phyloP scores from a whole-genome alignment of 2,329 filamentous ascomycete species.

The Neoscytalidium dimidiatum region DNA sequence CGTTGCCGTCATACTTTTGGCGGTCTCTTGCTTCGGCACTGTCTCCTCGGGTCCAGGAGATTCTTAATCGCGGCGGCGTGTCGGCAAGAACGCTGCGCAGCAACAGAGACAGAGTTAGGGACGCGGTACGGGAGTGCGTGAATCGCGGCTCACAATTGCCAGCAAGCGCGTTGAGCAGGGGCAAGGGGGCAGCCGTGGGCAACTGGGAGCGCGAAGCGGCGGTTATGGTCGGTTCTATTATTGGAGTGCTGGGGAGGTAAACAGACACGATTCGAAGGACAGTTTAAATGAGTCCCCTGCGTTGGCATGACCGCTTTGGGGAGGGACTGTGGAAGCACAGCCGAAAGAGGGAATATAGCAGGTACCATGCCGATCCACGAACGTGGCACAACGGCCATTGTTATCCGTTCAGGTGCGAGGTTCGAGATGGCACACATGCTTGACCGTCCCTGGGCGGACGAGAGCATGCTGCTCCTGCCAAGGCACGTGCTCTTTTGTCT shows the following conservation, averaged over 20 bases:
- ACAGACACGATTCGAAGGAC: background rate
- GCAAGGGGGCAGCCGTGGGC: slow-evolving; percentile 48
- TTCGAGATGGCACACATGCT: no score
- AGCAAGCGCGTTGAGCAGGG: slow-evolving; percentile 49
- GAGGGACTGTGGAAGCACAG: background rate
- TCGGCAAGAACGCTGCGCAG: slow-evolving; percentile 77
- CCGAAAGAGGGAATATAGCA: slow-evolving; percentile 7
- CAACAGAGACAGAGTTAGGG: slow-evolving; percentile 72
- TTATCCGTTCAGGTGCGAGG: no score
- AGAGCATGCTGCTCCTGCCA: background rate
- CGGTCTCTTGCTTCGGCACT: slow-evolving; percentile 79
- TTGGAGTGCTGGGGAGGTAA: slow-evolving; percentile 52
- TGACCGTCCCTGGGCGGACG: no score
- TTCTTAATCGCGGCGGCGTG: slow-evolving; percentile 78
- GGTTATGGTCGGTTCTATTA: slow-evolving; percentile 87
- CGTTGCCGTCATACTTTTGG: slow-evolving; percentile 91
- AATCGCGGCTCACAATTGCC: slow-evolving; percentile 73
- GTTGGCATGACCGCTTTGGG: background rate
- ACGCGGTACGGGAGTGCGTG: slow-evolving; percentile 82
- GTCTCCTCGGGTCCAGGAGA: slow-evolving; percentile 77
- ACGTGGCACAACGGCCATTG: background rate
- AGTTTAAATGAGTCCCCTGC: background rate
- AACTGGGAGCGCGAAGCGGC: slow-evolving; percentile 89
- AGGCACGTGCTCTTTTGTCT: background rate
- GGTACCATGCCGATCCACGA: background rate